Conservation (phyloP, 352 stramenopile species). For the Pythium inflatum region DNA sequence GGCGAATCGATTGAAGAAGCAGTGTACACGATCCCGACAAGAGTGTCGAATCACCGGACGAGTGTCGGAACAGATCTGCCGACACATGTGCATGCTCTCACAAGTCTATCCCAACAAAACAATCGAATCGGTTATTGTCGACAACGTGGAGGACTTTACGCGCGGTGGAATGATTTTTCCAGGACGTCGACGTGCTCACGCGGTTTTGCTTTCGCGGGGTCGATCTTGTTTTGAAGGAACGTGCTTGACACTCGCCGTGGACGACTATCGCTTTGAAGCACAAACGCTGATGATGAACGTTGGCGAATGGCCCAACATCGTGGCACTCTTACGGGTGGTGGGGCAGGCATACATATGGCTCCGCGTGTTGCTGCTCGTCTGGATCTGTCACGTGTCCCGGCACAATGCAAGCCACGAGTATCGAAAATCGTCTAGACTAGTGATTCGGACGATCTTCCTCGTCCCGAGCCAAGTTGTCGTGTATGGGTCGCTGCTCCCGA, state of each 20-base stretch:
- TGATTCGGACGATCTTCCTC: conserved; percentile 29
- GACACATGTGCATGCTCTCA: neutral
- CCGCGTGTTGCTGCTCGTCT: conserved; percentile 9
- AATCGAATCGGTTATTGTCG: conserved; percentile 22
- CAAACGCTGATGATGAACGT: conserved; percentile 1
- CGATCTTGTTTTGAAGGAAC: neutral
- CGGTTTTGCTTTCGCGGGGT: conserved; percentile 18
- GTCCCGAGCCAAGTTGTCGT: conserved; percentile 41
- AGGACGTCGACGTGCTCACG: conserved; percentile 31
- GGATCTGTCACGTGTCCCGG: conserved; percentile 4
- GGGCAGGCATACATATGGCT: conserved; percentile 22
- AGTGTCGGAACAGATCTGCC: neutral
- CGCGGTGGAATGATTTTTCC: neutral
- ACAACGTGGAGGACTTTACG: conserved; percentile 22
- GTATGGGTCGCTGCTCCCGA: conserved; percentile 41
- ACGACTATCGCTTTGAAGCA: conserved; percentile 27
- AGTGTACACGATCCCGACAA: neutral
- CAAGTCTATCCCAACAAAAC: conserved; percentile 17
- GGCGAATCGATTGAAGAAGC: neutral
- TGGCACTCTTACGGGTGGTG: conserved; percentile 3
- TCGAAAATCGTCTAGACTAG: too few species aligned
- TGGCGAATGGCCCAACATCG: conserved; percentile 4
- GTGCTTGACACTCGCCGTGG: conserved; percentile 18
- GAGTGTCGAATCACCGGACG: neutral
- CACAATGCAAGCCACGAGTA: too few species aligned